Percentiles rank a stretch among this genome's conserved stretches.
Conservation (phyloP, 495 filamentous ascomycete genomes). For the Lindgomyces ingoldianus region DNA sequence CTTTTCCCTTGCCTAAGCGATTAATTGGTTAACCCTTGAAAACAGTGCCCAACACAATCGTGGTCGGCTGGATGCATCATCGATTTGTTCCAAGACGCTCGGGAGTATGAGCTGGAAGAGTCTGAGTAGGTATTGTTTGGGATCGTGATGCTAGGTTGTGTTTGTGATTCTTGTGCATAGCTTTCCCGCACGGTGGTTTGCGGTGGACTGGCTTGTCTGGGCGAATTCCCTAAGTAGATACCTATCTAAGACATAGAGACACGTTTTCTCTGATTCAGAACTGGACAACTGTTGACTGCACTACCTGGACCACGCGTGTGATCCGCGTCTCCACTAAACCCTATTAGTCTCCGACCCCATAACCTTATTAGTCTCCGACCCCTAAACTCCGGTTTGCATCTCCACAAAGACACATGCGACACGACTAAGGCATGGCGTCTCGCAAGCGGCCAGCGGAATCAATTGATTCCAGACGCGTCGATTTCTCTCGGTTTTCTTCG, state of each 20-base stretch:
- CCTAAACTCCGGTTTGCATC: not conserved
- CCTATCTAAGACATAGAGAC: not conserved
- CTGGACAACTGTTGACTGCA: too few relatives aligned
- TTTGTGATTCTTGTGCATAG: not conserved
- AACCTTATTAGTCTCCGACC: not conserved
- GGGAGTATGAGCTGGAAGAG: slow-evolving; percentile 44
- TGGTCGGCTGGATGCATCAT: slow-evolving; percentile 94
- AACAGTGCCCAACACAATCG: slow-evolving; percentile 80
- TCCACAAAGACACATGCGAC: not conserved
- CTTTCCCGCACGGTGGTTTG: slow-evolving; percentile 5
- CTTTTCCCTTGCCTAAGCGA: not conserved
- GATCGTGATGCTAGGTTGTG: not conserved
- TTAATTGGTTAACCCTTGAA: not conserved
- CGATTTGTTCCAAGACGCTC: slow-evolving; percentile 91
- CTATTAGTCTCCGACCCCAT: not conserved
- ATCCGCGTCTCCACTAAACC: not conserved
- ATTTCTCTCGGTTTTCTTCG: slow-evolving; percentile 2
- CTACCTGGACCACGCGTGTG: slow-evolving; percentile 1
- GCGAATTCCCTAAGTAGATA: slow-evolving; percentile 9
- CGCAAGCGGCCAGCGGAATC: slow-evolving; percentile 18
- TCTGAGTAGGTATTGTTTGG: not conserved
- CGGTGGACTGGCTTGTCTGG: slow-evolving; percentile 14
- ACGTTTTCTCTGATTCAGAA: too few relatives aligned
- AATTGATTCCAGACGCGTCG: not conserved
- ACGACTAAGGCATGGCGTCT: not conserved